Base-by-base conservation (phyloP, 345 rosid genomes). In the Trapa incisa region DNA sequence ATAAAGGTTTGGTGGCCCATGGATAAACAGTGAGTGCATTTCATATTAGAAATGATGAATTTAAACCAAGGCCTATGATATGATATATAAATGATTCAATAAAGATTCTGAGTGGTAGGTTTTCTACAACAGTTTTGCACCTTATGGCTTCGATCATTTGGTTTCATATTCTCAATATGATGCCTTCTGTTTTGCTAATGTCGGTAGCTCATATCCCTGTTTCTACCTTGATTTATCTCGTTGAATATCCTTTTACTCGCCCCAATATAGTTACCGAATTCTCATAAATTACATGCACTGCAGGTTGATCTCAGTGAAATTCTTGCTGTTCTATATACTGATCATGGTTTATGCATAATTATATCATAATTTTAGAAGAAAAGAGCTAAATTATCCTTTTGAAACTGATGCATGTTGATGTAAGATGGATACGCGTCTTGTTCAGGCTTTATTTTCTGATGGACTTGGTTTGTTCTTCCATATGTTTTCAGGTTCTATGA, bases 1-100 rank as follows among this genome's bases (percentile, higher is more conserved):
- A 79, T 94, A 81, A 87, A 94, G 72, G 91, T 94, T 52, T 94
- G 99, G 99, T 91, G 97, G 99, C 99, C 99, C 67, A 74, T 94
- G 99, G 99, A 94, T 80, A 94, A 94, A 83, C 65, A 77, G 99
- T 94, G 79, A 88, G 95, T 74, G 33, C 36, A 48, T 48, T 47
- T 22, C 11, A 2, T 45, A 45, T 7, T 45, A 11, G 48, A 4
- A 45, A 45, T 11, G 7, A 45, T 7, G 13, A 13, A 45, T 45
- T 45, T 45, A 45, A 7, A 45, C 48, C 11, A 6, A 7, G 2
- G 11, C 11, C 11, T 3, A 45, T 45, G 8, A 45, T 45, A 45
- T 7, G 48, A 45, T 45, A 4, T 45, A 45, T 45, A 11, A 6
- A 45, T 45, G 12, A 7, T 13, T 15, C 54, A 22, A 54, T n/a